Conservation (phyloP, 1,284 basidiomycete species). For the Sphagnurus paluster region DNA sequence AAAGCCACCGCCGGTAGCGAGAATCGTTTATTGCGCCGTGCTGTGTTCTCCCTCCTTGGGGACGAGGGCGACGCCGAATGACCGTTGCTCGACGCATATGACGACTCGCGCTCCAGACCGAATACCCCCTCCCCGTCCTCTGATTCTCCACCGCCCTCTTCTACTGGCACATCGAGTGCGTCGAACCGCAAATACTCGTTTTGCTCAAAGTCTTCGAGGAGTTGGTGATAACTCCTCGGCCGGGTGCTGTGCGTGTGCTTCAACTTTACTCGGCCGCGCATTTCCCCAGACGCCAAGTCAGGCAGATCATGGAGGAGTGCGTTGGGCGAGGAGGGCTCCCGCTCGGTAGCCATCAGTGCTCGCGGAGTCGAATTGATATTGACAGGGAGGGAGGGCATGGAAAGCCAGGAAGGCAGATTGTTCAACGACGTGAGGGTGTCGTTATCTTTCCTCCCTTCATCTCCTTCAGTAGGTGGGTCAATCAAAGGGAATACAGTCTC, state of each 20-base stretch:
- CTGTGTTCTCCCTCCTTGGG: slow-evolving; percentile 54
- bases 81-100: slow-evolving; percentile 6
- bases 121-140: slow-evolving; percentile 14
- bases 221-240: slow-evolving; percentile 63
- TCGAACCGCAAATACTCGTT: slow-evolving; percentile 21
- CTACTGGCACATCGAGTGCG: slow-evolving; percentile 21
- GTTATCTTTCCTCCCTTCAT: slow-evolving; percentile 11
- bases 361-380: slow-evolving; percentile 28
- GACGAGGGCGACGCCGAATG: slow-evolving; percentile 18
- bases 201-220: slow-evolving; percentile 61
- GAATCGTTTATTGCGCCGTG: slow-evolving; percentile 64
- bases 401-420: slow-evolving; percentile 56
- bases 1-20: slow-evolving; percentile 72
- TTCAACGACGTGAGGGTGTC: slow-evolving; percentile 46
- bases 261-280: slow-evolving; percentile 17
- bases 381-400: slow-evolving; percentile 40
- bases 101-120: slow-evolving; percentile 8
- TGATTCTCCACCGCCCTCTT: slow-evolving; percentile 25
- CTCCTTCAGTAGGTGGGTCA: slow-evolving; percentile 29
- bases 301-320: slow-evolving; percentile 2
- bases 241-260: slow-evolving; percentile 37
- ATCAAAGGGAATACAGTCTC: slow-evolving; percentile 81
- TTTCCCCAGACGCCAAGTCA: neutral
- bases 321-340: slow-evolving; percentile 13
- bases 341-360: slow-evolving; percentile 42